Evolutionary conservation across 805 yeast genomes (phyloP).

Genomic region (Candida taoyuanica): DNA sequence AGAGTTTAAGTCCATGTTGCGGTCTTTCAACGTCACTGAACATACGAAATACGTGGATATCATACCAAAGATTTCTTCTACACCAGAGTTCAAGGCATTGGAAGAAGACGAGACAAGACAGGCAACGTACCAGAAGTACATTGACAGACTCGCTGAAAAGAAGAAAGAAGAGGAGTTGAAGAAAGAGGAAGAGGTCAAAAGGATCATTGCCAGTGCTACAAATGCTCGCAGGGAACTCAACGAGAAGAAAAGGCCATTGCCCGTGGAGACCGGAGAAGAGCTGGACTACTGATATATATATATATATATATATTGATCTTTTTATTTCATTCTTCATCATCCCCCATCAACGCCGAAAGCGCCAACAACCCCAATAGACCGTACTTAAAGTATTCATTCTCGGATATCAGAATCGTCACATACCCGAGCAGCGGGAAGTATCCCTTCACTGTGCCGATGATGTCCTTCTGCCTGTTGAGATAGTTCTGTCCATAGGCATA

Average conservation of each 20-base stretch:
- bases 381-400: constrained; percentile 77
- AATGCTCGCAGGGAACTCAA: constrained; percentile 12
- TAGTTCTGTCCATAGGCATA: constrained; percentile 76
- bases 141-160: constrained; percentile 26
- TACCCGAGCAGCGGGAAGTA: constrained; percentile 89
- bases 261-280: constrained; percentile 29
- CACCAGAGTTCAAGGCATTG: constrained; percentile 33
- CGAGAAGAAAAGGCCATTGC: constrained; percentile 20
- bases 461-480: constrained; percentile 69
- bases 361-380: constrained; percentile 73
- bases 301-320: no score
- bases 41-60: constrained; percentile 36
- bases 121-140: constrained; percentile 32
- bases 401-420: constrained; percentile 85
- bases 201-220: constrained; percentile 18
- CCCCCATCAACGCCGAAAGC: constrained; percentile 57
- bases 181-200: constrained; percentile 20
- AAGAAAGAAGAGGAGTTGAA: constrained; percentile 20
- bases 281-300: constrained; percentile 34
- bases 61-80: constrained; percentile 25
- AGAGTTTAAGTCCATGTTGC: constrained; percentile 25
- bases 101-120: constrained; percentile 28
- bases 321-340: constrained; percentile 39
- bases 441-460: constrained; percentile 89
- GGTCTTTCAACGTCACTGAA: constrained; percentile 20